Evolutionary conservation across 2,329 filamentous ascomycete genomes (phyloP).

Genomic region (Ilyonectria mors-panacis): DNA sequence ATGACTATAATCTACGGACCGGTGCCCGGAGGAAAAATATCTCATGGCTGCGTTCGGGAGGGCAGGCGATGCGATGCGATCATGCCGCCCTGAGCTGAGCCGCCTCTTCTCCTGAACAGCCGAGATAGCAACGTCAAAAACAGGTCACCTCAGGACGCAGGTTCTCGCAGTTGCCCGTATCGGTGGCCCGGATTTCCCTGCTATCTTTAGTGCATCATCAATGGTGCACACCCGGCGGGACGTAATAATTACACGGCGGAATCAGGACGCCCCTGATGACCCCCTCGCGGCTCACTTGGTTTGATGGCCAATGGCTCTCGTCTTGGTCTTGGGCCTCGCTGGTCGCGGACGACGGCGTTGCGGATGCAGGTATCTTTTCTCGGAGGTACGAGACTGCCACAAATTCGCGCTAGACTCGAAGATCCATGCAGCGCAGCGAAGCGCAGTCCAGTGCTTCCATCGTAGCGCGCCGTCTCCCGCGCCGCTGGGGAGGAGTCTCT

Average conservation of each 20-base stretch:
- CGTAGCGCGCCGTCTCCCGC: neutral
- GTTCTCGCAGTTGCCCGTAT: neutral
- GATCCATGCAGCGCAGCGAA: conserved; percentile 23
- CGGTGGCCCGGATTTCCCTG: conserved; percentile 15
- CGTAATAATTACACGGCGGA: conserved; percentile 12
- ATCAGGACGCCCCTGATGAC: conserved; percentile 11
- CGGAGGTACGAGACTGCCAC: conserved; percentile 38
- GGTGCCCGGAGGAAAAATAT: conserved; percentile 20
- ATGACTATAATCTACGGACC: neutral
- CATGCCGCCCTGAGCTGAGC: conserved; percentile 20
- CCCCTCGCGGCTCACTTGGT: conserved; percentile 2
- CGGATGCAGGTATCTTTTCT: conserved; percentile 46
- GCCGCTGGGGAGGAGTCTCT: conserved; percentile 21
- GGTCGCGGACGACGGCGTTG: conserved; percentile 29
- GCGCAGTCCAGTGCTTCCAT: conserved; percentile 16
- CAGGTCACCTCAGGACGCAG: conserved; percentile 22
- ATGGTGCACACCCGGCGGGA: neutral
- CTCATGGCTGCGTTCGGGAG: conserved; percentile 16
- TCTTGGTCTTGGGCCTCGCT: neutral
- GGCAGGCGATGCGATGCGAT: conserved; percentile 19
- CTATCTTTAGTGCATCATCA: conserved; percentile 20
- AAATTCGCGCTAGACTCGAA: conserved; percentile 40
- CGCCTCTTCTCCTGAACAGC: neutral
- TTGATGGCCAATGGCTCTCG: conserved; percentile 25
- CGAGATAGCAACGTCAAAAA: neutral